Base-by-base conservation (phyloP, 2,329 filamentous ascomycete genomes). In the Aspergillus hortae region DNA sequence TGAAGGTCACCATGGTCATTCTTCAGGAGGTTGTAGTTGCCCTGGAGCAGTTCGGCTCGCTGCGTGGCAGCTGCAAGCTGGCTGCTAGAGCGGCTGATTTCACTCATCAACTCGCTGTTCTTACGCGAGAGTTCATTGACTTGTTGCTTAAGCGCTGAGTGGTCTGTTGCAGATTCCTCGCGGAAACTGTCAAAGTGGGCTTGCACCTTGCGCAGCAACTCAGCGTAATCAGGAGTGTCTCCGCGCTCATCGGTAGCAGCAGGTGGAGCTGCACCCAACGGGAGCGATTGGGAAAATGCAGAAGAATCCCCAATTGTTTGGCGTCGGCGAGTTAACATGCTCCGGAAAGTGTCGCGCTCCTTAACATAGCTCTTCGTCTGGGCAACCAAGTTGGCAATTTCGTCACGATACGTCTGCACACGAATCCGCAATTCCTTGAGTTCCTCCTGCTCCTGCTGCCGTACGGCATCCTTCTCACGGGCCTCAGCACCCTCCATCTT, bases 281-380 rank as follows among this genome's bases (percentile, higher is more conserved):
- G 83, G 30, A 88, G 74, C 15, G 88, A 89, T 61, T 86, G 84
- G 1, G 87, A 89, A 65, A 95, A 86, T 46, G 85, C 78, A 1
- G 86, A 86, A 14, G 82, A 80, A 40, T 67, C 82, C 67, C 66
- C 81, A 64, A 65, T 78, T 68, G 74, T 85, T 71, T 84, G 81
- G 15, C 84, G 83, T 52, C 85, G 81, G 56, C 94, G 89, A 60
- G 92, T 89, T 27, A 96, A 82, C 77, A 97, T 92, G 48, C 92
- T 90, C 19, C 92, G 86, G 85, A 96, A 97, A 84, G 96, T 96
- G 67, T 99, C 92, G 56, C 94, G 87, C 74, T 99, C 94, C 63
- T 91, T 90, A 67, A 94, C 90, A 69, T 95, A 96, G 69, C 90
- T 95, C 75, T 96, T 90, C 57, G 91, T 89, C 52, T 92, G 89